Conservation (phyloP, 73 alveolate genomes). For the Blepharisma japonicum region DNA sequence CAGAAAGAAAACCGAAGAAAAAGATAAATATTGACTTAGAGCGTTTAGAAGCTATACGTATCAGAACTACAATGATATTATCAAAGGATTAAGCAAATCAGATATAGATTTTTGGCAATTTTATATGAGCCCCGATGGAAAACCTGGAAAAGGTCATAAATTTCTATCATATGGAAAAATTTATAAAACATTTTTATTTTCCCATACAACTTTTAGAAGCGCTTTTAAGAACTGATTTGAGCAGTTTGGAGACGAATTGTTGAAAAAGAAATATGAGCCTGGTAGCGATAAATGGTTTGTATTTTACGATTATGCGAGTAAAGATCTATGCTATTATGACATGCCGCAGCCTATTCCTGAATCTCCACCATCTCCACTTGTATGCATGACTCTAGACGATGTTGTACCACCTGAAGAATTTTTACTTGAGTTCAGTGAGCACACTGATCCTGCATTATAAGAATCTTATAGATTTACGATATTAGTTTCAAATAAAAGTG, state of each 20-base stretch:
- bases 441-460: too few relatives aligned
- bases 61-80: not conserved
- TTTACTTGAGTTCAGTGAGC: too few relatives aligned
- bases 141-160: conserved; percentile 25
- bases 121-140: conserved; percentile 21
- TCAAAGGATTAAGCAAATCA: not conserved
- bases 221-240: conserved; percentile 2
- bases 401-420: too few relatives aligned
- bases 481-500: too few relatives aligned
- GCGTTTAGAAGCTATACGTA: not conserved
- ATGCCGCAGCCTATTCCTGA: too few relatives aligned
- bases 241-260: conserved; percentile 3
- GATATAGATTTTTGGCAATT: conserved; percentile 6
- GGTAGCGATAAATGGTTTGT: conserved; percentile 25
- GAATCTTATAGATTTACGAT: too few relatives aligned
- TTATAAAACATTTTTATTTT: conserved; percentile 8
- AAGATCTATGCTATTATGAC: not conserved
- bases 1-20: conserved; percentile 21
- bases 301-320: conserved; percentile 18
- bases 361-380: too few relatives aligned
- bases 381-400: too few relatives aligned
- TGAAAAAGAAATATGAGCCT: conserved; percentile 18
- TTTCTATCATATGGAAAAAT: conserved; percentile 21
- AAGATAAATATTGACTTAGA: conserved; percentile 27
- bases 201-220: not conserved